Evolutionary conservation across 345 rosid species (phyloP), one percentile per base, ranked within the genome.

Genomic region (Zanthoxylum bungeanum): DNA sequence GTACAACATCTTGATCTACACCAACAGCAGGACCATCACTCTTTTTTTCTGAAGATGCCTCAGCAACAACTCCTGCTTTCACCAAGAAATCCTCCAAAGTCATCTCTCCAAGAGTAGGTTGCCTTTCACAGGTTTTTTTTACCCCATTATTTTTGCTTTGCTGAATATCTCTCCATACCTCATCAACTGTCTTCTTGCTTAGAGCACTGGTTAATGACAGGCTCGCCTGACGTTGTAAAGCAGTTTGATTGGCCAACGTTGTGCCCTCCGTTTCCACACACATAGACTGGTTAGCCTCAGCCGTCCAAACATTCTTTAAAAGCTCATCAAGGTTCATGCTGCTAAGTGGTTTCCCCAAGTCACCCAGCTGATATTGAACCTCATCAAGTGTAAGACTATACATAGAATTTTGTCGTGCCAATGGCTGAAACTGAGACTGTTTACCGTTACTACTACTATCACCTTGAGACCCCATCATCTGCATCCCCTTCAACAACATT

Each of bases 321-420:
- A 91, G 92, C 76, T 96, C 99, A 34, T 96, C 99, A 2, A 96
- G 85, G 78, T 96, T 96, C 98, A 96, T 93, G 66, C 98, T 93
- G 73, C 91, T 87, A 4, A 93, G 74, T 8, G 99, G 90, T 78
- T 91, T 96, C 74, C 96, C 98, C 73, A 91, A 67, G 79, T 90
- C 92, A 56, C 97, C 92, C 76, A 96, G 77, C 70, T 93, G 99
- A 68, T 77, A 83, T 77, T 93, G 93, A 70, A 96, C 95, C 88
- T 96, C 99, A 74, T 96, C 95, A 16, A 96, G 87, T n/a, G 99
- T 93, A 71, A 96, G 91, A 73, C 80, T 82, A 80, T 93, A 96
- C 56, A 96, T 75, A 75, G 98, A 93, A 74, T 80, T 84, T 78
- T 96, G 93, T 30, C 87, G 78, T 17, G 77, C 78, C 86, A 93